These are phyloP conservation scores for Cutaneotrichosporon mucoides DNA, from an alignment of 1,284 basidiomycete genomes.

Conservation along the genomic window DNA sequence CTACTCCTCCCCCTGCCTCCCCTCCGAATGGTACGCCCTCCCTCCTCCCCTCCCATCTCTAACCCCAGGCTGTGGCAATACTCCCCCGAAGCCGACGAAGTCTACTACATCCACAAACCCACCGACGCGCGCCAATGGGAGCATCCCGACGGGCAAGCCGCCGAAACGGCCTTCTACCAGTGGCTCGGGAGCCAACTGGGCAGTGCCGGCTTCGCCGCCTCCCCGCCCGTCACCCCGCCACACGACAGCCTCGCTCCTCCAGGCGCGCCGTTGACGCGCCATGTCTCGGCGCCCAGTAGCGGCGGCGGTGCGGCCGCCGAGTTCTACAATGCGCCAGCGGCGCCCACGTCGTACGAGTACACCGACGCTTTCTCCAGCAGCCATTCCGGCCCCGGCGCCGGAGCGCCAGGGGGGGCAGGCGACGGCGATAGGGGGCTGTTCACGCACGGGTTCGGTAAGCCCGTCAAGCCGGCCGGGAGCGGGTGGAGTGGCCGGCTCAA, in stretches of 20 bases:
- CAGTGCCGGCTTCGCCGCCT: background rate
- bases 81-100: background rate
- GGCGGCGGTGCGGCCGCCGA: background rate
- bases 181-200: background rate
- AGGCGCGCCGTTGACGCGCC: too few relatives aligned
- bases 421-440: background rate
- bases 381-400: background rate
- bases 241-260: too few relatives aligned
- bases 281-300: background rate
- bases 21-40: too few relatives aligned
- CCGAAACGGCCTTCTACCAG: slow-evolving; percentile 1
- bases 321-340: background rate
- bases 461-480: background rate
- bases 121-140: background rate
- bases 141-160: background rate
- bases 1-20: too few relatives aligned
- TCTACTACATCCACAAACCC: background rate
- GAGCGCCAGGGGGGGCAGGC: background rate
- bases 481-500: background rate
- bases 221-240: background rate
- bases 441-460: background rate
- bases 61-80: background rate
- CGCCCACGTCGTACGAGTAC: background rate
- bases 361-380: background rate
- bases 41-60: too few relatives aligned